Percentiles rank a stretch among this genome's conserved stretches.
Conservation (phyloP, 2,329 filamentous ascomycete species). For the Dactylellina haptotyla region DNA sequence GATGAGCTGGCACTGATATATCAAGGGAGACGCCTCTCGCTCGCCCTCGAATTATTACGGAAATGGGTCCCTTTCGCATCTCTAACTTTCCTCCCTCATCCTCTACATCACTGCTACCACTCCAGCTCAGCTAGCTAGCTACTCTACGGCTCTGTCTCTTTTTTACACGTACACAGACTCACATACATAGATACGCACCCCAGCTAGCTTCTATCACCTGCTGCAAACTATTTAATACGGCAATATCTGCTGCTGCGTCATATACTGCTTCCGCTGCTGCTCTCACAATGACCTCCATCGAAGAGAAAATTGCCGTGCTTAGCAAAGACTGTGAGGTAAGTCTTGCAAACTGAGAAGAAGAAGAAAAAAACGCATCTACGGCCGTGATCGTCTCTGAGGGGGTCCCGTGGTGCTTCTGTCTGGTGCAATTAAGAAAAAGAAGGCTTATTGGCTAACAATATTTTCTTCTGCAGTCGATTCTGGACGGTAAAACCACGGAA, state of each 20-base stretch:
- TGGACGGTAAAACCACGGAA: slow-evolving; percentile 49
- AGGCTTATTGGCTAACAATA: slow-evolving; percentile 6
- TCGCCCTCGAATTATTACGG: not conserved
- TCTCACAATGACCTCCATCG: slow-evolving; percentile 41
- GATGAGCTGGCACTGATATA: slow-evolving; percentile 54
- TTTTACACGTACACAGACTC: not conserved
- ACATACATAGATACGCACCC: not conserved
- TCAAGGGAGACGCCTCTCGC: slow-evolving; percentile 30
- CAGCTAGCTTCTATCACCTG: not conserved
- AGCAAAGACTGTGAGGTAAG: slow-evolving; percentile 51
- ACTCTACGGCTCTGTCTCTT: not conserved
- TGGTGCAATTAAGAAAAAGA: not conserved
- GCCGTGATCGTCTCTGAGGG: not conserved
- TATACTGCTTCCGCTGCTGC: not conserved
- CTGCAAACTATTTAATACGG: slow-evolving; percentile 1
- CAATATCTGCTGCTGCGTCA: not conserved
- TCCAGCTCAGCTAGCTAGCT: slow-evolving; percentile 16
- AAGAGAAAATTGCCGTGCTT: slow-evolving; percentile 50
- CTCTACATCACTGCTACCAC: slow-evolving; percentile 5
- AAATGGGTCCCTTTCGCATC: slow-evolving; percentile 38
- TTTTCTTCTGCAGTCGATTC: slow-evolving; percentile 28
- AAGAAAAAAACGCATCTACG: no score
- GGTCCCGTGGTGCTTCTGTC: not conserved
- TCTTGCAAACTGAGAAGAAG: not conserved
- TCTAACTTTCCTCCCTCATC: slow-evolving; percentile 7